These are phyloP conservation scores for Euphorbia celastroides DNA, from an alignment of 441 rosid species.

Conservation along the genomic window DNA sequence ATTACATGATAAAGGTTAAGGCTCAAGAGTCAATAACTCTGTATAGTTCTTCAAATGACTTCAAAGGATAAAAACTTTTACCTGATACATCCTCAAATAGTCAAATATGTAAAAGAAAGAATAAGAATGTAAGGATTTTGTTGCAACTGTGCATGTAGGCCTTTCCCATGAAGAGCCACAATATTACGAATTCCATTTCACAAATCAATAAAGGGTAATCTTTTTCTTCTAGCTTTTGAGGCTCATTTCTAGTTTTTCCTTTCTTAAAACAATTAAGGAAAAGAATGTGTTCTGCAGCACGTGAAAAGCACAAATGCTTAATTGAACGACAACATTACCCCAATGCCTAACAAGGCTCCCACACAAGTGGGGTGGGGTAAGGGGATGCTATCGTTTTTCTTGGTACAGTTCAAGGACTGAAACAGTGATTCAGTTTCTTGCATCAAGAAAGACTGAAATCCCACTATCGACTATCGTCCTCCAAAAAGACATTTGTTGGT, in stretches of 20 bases:
- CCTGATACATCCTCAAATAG: not conserved
- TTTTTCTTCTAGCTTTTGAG: not conserved
- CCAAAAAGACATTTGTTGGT: not conserved
- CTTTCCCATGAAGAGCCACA: not conserved
- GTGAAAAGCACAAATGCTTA: too few species aligned
- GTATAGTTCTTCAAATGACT: not conserved
- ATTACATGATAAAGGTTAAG: not conserved
- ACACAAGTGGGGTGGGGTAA: too few species aligned
- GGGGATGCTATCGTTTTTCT: not conserved
- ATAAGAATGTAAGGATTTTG: not conserved
- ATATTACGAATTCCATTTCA: conserved; percentile 54
- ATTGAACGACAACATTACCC: too few species aligned
- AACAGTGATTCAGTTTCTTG: not conserved
- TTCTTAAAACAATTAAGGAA: not conserved
- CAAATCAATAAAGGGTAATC: conserved; percentile 68
- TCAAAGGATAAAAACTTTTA: not conserved
- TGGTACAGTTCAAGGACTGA: not conserved
- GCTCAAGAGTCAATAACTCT: not conserved
- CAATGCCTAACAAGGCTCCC: too few species aligned
- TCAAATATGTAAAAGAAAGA: not conserved
- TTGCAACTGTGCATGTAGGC: not conserved
- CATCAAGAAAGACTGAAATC: not conserved
- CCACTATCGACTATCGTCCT: not conserved
- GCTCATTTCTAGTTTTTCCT: not conserved
- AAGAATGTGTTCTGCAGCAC: not conserved